A percentile compares a stretch with the other conserved stretches of the same genome.
These are phyloP conservation scores for Margaritispora aquatica DNA, from an alignment of 495 filamentous ascomycete genomes.

Conservation along the genomic window DNA sequence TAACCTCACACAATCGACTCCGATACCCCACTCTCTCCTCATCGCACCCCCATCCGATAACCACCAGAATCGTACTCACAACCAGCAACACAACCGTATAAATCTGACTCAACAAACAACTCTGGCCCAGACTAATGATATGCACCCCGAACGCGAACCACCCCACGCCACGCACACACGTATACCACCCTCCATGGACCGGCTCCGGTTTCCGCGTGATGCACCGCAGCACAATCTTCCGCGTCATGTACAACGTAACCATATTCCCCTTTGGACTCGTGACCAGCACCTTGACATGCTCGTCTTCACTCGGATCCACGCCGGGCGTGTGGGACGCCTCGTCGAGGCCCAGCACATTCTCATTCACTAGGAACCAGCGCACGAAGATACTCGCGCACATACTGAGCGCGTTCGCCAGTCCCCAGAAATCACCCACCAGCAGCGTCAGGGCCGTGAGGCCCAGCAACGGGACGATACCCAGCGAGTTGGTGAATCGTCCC, in stretches of 20 bases:
- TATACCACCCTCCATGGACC: neutral
- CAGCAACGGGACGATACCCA: neutral
- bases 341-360: neutral
- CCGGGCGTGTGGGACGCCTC: neutral
- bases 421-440: neutral
- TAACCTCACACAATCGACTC: neutral
- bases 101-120: neutral
- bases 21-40: neutral
- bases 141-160: neutral
- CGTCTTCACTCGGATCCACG: neutral
- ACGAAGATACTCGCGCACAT: neutral
- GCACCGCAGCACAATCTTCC: neutral
- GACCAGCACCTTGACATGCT: neutral
- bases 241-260: neutral
- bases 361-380: neutral
- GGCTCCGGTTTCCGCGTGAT: neutral
- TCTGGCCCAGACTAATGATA: neutral
- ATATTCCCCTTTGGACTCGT: neutral
- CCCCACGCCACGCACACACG: neutral
- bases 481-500: neutral
- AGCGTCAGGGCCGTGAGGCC: neutral
- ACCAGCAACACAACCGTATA: neutral
- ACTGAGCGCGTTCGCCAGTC: neutral
- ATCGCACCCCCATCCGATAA: neutral
- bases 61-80: neutral